phyloP scores from a whole-genome alignment of 306 rosid species.

The Prunus fruticosa region DNA sequence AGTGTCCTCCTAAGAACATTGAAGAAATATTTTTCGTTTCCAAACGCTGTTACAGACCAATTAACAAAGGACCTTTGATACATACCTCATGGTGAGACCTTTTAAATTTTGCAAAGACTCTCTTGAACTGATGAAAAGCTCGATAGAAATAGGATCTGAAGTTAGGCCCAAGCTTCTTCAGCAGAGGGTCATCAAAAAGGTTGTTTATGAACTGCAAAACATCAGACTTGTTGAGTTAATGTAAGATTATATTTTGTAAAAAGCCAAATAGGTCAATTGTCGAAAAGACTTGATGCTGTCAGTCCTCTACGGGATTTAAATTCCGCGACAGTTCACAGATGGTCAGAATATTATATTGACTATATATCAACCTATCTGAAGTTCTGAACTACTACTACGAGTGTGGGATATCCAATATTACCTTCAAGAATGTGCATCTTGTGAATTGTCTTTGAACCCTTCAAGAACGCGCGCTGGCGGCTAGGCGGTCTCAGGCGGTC shows the following conservation, averaged over 20 bases:
- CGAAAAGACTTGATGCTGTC: neutral
- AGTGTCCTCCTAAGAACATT: no score
- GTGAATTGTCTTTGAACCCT: no score
- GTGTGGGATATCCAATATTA: constrained; percentile 23
- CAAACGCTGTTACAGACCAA: no score
- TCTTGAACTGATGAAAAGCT: no score
- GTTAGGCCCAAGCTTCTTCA: no score
- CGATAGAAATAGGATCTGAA: no score
- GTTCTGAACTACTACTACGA: neutral
- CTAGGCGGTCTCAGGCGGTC: no score
- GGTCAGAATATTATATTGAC: neutral
- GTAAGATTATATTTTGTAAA: constrained; percentile 10
- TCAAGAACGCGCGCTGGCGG: no score
- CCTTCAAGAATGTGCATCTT: constrained; percentile 15
- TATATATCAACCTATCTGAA: neutral
- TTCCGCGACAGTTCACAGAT: neutral
- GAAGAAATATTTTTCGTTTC: no score
- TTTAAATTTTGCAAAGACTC: no score
- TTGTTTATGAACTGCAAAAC: constrained; percentile 46
- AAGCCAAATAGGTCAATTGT: constrained; percentile 4
- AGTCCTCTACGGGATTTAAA: neutral
- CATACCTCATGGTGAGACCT: no score
- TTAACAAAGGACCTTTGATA: no score
- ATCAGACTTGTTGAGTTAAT: constrained; percentile 10
- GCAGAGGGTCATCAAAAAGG: constrained; percentile 29